These are phyloP conservation scores for Sporothrix humicola DNA, from an alignment of 2,329 filamentous ascomycete genomes.

Conservation along the genomic window DNA sequence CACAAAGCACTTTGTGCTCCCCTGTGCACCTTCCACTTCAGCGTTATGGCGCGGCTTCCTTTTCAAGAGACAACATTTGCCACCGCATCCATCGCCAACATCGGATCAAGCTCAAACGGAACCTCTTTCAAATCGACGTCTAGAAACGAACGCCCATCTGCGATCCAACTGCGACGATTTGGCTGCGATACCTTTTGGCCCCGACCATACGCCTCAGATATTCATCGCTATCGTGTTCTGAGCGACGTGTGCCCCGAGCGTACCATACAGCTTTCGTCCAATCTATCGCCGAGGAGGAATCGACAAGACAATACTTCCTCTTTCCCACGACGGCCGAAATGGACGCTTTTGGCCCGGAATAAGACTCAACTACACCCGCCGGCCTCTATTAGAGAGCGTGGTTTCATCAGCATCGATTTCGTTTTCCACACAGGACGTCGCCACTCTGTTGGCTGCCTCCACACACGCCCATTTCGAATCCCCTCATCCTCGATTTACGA, in stretches of 20 bases:
- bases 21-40: slow-evolving; percentile 5
- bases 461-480: background rate
- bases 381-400: slow-evolving; percentile 19
- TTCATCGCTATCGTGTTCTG: background rate
- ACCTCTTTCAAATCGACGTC: background rate
- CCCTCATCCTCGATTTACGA: background rate
- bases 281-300: slow-evolving; percentile 6
- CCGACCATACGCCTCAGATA: background rate
- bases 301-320: background rate
- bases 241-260: too few species aligned
- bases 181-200: background rate
- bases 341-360: slow-evolving; percentile 32
- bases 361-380: slow-evolving; percentile 14
- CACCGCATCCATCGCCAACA: slow-evolving; percentile 7
- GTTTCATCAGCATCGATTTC: slow-evolving; percentile 10
- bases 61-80: background rate
- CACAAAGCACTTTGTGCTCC: slow-evolving; percentile 1
- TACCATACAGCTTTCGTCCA: background rate
- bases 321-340: slow-evolving; percentile 24
- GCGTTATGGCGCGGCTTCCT: background rate
- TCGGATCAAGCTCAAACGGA: background rate
- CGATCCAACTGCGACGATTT: background rate
- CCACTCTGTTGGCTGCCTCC: background rate
- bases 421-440: background rate
- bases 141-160: background rate